A percentile compares a stretch with the other conserved stretches of the same genome.
These are phyloP conservation scores for Populus davidiana DNA, from an alignment of 345 rosid species.

Conservation along the genomic window DNA sequence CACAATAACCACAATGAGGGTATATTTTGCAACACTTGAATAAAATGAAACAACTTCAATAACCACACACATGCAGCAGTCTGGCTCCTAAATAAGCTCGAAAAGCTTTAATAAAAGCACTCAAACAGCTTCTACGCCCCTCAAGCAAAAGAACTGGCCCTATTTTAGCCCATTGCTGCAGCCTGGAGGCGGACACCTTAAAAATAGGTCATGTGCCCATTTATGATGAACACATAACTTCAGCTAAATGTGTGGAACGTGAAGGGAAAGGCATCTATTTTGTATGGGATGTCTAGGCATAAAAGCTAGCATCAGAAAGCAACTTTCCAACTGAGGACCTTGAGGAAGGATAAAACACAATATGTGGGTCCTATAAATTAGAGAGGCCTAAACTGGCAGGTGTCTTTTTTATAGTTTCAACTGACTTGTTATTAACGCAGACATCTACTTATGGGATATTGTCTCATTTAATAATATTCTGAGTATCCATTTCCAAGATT, in stretches of 20 bases:
- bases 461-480: neutral
- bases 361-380: neutral
- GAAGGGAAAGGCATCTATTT: neutral
- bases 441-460: neutral
- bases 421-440: neutral
- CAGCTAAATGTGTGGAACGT: neutral
- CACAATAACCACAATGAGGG: neutral
- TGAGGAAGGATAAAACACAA: neutral
- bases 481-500: neutral
- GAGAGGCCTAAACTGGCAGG: neutral
- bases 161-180: neutral
- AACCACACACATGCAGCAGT: neutral
- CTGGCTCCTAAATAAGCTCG: neutral
- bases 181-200: neutral
- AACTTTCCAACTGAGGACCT: neutral
- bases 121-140: neutral
- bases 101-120: neutral
- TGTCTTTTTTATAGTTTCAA: neutral
- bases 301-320: neutral
- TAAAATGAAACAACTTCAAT: neutral
- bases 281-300: neutral
- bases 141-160: neutral
- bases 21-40: neutral
- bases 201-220: neutral
- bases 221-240: neutral